Evolutionary conservation across 345 rosid species (phyloP).

Genomic region (Brassica cretica): DNA sequence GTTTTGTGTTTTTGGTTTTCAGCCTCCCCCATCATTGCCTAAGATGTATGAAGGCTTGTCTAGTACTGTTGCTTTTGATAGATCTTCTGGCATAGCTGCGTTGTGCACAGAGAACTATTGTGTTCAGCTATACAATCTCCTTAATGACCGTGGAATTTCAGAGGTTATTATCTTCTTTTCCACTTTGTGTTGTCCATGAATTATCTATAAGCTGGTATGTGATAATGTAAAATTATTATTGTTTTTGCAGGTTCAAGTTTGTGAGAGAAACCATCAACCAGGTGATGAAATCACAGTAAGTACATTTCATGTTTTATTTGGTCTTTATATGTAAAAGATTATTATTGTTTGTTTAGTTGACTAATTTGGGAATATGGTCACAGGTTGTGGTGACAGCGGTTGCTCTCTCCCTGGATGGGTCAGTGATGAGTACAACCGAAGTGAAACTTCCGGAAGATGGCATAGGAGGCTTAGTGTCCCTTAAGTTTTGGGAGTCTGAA

Average conservation of each 20-base stretch:
- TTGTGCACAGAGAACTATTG: slow-evolving; percentile 73
- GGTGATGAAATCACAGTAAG: slow-evolving; percentile 85
- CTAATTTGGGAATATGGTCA: slow-evolving; percentile 25
- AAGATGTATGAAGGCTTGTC: slow-evolving; percentile 47
- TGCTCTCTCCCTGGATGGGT: slow-evolving; percentile 79
- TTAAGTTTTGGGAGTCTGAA: slow-evolving; percentile 75
- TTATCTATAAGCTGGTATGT: background rate
- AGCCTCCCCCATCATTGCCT: slow-evolving; percentile 76
- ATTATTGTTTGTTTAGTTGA: background rate
- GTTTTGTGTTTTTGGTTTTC: slow-evolving; percentile 34
- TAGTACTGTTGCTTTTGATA: slow-evolving; percentile 66
- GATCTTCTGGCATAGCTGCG: slow-evolving; percentile 71
- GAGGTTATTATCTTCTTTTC: slow-evolving; percentile 54
- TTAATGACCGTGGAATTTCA: slow-evolving; percentile 75
- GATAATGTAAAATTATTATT: background rate
- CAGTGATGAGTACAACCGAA: slow-evolving; percentile 80
- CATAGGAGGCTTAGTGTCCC: slow-evolving; percentile 80
- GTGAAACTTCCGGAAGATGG: slow-evolving; percentile 87
- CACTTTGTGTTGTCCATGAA: slow-evolving; percentile 10
- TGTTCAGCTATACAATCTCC: slow-evolving; percentile 80
- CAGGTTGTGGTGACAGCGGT: slow-evolving; percentile 79
- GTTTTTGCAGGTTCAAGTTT: slow-evolving; percentile 73
- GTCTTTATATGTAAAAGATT: background rate
- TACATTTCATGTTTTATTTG: background rate
- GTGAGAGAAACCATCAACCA: slow-evolving; percentile 98